Evolutionary conservation across 352 stramenopile genomes (phyloP), one percentile per base, ranked within the genome.

Genomic region (Phytophthora podocarpi): DNA sequence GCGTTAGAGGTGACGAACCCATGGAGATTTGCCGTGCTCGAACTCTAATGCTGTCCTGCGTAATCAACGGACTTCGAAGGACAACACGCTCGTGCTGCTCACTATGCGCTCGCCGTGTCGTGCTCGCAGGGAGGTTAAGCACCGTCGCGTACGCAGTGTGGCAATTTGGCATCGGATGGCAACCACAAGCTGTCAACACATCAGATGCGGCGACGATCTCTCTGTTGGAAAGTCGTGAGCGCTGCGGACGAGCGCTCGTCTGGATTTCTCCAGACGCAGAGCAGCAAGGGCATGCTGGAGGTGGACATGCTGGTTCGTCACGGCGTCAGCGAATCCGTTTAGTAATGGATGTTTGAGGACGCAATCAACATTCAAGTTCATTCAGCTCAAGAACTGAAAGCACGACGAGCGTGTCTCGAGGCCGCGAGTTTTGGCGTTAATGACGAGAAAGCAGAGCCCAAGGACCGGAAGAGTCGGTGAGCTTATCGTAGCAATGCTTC

Each of bases 321-420:
- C 28, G 15, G 9, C 20, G 43, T 58, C 53, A 69, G 60, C 53
- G 59, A 43, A 62, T 62, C 42, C 24, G 59, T 62, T 62, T 61
- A 49, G 51, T 62, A 64, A 68, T 49, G 27, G 27, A 27, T 0
- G 10, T 30, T n/a, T 37, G 15, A 8, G 41, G 50, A 62, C 50
- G 59, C 59, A 67, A 67, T 62, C 59, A 67, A 1, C 32, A 32
- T 23, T 20, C 16, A 13, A 12, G 34, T 27, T 40, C 45, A 59
- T 64, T 54, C 53, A 69, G 16, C 24, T 6, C 2, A 15, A 42
- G 27, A 36, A 52, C 2, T 16, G 21, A 46, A 51, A 42, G 18
- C 23, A 31, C 45, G 28, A 42, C 30, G n/a, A 43, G 15, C 27
- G 16, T 26, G 40, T 21, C 15, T 55, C 41, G 15, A 55, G 21